Evolutionary conservation across 164 flowering plant species (phyloP).

Genomic region (Macadamia tetraphylla): DNA sequence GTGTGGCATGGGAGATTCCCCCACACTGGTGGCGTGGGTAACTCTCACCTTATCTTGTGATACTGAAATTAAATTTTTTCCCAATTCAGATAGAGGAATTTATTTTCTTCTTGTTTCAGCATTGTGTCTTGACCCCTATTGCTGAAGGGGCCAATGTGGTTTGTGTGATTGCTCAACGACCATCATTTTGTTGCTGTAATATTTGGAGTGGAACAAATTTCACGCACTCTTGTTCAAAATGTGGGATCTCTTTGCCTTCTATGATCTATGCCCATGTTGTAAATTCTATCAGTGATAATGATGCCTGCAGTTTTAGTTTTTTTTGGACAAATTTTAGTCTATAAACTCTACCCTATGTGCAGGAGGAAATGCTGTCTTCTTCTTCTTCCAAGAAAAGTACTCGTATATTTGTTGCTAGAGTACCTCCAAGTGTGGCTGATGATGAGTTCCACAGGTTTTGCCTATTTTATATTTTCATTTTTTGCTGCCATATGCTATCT

Average conservation of each 20-base stretch:
- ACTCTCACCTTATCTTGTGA: too few species aligned
- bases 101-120: too few species aligned
- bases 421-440: constrained; percentile 34
- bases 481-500: not conserved
- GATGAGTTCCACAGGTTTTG: constrained; percentile 31
- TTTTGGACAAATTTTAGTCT: not conserved
- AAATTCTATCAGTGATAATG: too few species aligned
- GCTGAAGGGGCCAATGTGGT: not conserved
- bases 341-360: not conserved
- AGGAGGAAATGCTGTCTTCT: constrained; percentile 30
- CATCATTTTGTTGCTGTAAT: not conserved
- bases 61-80: too few species aligned
- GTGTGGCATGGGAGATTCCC: too few species aligned
- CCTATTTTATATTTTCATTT: not conserved
- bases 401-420: constrained; percentile 39
- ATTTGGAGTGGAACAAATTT: not conserved
- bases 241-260: not conserved
- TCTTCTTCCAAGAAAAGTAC: constrained; percentile 22
- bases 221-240: not conserved
- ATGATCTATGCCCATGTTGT: not conserved
- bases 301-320: not conserved
- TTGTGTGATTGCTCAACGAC: not conserved
- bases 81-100: too few species aligned
- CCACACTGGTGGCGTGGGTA: too few species aligned
- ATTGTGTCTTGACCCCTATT: too few species aligned